These are phyloP conservation scores for Nicotiana knightiana DNA, from an alignment of 257 asterid species.

Conservation along the genomic window DNA sequence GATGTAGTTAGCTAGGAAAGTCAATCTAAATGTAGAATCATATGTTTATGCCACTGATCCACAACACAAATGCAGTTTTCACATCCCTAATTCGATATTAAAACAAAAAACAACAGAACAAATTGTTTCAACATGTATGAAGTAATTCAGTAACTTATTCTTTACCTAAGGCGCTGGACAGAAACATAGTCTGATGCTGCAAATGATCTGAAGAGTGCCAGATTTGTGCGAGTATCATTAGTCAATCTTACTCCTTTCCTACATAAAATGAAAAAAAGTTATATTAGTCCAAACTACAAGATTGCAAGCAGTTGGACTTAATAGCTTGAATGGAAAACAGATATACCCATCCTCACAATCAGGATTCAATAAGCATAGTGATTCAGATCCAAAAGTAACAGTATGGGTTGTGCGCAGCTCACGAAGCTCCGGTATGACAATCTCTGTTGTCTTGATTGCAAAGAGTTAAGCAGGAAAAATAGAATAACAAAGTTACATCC, in stretches of 20 bases:
- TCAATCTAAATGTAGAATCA: not conserved
- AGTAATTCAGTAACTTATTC: not conserved
- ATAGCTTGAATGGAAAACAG: conserved; percentile 5
- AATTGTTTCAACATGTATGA: not conserved
- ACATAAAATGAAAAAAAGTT: conserved; percentile 16
- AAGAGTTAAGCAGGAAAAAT: not conserved
- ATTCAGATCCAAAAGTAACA: conserved; percentile 86
- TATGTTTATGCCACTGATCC: not conserved
- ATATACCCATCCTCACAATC: conserved; percentile 80
- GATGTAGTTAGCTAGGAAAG: not conserved
- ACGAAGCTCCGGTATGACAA: conserved; percentile 77
- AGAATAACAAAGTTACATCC: not conserved
- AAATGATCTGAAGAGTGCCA: conserved; percentile 82
- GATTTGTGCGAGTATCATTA: conserved; percentile 72
- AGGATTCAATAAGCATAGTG: conserved; percentile 62
- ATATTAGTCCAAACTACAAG: not conserved
- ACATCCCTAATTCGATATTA: not conserved
- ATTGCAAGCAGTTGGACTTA: not conserved
- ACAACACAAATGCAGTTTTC: not conserved
- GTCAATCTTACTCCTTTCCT: conserved; percentile 60
- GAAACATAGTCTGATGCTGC: conserved; percentile 81
- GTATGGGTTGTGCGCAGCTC: conserved; percentile 86
- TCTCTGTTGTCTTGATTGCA: conserved; percentile 63
- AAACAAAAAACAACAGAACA: not conserved
- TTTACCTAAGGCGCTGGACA: conserved; percentile 88